phyloP scores from a whole-genome alignment of 2,329 filamentous ascomycete species.

The Gnomoniopsis smithogilvyi region DNA sequence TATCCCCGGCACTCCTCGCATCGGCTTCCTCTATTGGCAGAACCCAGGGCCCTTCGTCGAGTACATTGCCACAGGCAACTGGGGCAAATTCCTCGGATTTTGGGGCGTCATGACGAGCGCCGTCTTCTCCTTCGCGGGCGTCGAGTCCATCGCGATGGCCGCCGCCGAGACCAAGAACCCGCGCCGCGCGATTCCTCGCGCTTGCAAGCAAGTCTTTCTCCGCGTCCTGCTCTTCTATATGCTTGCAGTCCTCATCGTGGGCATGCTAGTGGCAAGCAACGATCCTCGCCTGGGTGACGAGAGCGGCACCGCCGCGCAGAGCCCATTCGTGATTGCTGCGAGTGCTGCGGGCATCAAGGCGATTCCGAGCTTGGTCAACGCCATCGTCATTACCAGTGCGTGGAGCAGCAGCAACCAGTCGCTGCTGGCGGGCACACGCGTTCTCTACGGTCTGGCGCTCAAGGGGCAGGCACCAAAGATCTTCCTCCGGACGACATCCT shows the following conservation, averaged over 20 bases:
- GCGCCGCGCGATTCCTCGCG: slow-evolving; percentile 38
- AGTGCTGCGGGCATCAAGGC: slow-evolving; percentile 63
- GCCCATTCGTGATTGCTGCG: slow-evolving; percentile 70
- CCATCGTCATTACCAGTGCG: slow-evolving; percentile 69
- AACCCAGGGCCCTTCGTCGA: slow-evolving; percentile 64
- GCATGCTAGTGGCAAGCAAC: slow-evolving; percentile 55
- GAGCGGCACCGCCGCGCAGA: slow-evolving; percentile 46
- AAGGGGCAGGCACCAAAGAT: slow-evolving; percentile 56
- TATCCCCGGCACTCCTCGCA: slow-evolving; percentile 51
- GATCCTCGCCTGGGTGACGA: slow-evolving; percentile 44
- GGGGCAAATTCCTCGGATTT: slow-evolving; percentile 62
- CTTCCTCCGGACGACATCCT: slow-evolving; percentile 49
- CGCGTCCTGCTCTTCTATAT: slow-evolving; percentile 38
- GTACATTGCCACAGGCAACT: slow-evolving; percentile 54
- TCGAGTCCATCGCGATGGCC: slow-evolving; percentile 52
- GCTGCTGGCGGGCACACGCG: slow-evolving; percentile 56
- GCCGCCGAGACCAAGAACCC: slow-evolving; percentile 55
- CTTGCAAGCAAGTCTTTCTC: slow-evolving; percentile 59
- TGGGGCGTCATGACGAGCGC: slow-evolving; percentile 46
- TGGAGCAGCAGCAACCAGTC: slow-evolving; percentile 68
- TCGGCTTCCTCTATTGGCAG: slow-evolving; percentile 69
- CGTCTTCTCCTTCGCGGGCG: slow-evolving; percentile 44
- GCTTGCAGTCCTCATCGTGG: slow-evolving; percentile 52
- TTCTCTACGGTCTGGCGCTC: slow-evolving; percentile 57
- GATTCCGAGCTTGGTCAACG: slow-evolving; percentile 72